Percentiles rank a stretch among this genome's conserved stretches.
Conservation (phyloP, 1,139 yeast genomes). For the Candida labiduridarum region DNA sequence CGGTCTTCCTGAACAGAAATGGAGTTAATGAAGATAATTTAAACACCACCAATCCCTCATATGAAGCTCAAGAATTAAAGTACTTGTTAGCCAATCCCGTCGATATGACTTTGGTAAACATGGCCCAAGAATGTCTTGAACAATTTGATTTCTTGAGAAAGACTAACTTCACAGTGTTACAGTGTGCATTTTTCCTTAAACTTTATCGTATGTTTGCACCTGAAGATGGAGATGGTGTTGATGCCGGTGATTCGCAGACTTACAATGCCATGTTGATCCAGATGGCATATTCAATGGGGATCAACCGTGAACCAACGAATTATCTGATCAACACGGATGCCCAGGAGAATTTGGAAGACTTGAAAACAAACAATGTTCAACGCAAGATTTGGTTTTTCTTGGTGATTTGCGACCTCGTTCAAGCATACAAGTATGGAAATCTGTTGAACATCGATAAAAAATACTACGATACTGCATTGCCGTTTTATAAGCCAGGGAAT, state of each 20-base stretch:
- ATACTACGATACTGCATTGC: constrained; percentile 31
- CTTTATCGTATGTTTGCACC: constrained; percentile 47
- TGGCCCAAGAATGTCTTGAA: constrained; percentile 57
- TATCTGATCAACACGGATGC: constrained; percentile 14
- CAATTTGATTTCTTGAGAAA: constrained; percentile 52
- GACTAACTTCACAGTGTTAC: constrained; percentile 52
- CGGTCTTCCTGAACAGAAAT: constrained; percentile 36
- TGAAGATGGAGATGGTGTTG: constrained; percentile 54
- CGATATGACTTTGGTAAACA: constrained; percentile 42
- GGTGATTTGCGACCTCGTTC: constrained; percentile 27
- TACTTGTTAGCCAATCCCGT: constrained; percentile 52
- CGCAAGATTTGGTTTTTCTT: constrained; percentile 61
- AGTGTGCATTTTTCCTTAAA: constrained; percentile 43
- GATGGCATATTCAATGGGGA: constrained; percentile 48
- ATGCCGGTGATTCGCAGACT: constrained; percentile 46
- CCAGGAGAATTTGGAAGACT: constrained; percentile 21
- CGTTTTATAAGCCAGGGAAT: constrained; percentile 28
- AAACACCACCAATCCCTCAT: constrained; percentile 22
- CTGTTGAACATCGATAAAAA: constrained; percentile 25
- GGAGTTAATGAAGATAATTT: constrained; percentile 28
- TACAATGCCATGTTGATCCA: constrained; percentile 42
- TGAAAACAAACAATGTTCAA: constrained; percentile 37
- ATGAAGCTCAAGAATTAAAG: constrained; percentile 31
- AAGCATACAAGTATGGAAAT: constrained; percentile 33
- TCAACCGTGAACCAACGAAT: constrained; percentile 47